phyloP scores from a whole-genome alignment of 164 flowering plant genomes.

The Taxillus chinensis region DNA sequence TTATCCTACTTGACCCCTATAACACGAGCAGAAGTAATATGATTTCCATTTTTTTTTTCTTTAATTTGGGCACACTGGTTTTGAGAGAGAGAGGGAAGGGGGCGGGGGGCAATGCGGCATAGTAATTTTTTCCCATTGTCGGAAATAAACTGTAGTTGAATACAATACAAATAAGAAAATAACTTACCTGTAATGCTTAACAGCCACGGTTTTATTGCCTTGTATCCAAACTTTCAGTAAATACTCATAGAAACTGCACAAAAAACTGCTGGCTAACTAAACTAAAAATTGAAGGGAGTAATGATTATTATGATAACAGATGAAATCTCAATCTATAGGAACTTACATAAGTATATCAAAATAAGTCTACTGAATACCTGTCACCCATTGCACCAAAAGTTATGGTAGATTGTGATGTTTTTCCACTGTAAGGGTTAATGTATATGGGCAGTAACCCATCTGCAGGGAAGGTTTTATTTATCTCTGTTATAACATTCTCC shows the following conservation, averaged over 20 bases:
- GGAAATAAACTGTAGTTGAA: neutral
- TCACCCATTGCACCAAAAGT: slow-evolving; percentile 99
- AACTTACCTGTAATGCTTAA: slow-evolving; percentile 63
- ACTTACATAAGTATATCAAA: neutral
- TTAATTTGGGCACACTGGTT: too few species aligned
- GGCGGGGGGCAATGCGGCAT: too few species aligned
- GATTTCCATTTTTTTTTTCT: too few species aligned
- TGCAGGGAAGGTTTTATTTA: slow-evolving; percentile 63
- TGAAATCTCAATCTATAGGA: neutral
- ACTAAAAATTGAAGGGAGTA: neutral
- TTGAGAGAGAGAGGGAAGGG: too few species aligned
- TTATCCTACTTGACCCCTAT: too few species aligned
- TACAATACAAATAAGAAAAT: neutral
- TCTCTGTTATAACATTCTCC: slow-evolving; percentile 61
- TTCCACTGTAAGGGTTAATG: slow-evolving; percentile 63
- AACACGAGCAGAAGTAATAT: too few species aligned
- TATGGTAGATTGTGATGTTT: slow-evolving; percentile 52
- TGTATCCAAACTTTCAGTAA: slow-evolving; percentile 96
- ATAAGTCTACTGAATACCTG: slow-evolving; percentile 37
- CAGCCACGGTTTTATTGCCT: slow-evolving; percentile 82
- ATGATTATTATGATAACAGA: neutral
- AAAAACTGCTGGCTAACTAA: slow-evolving; percentile 11
- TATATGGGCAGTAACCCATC: slow-evolving; percentile 96
- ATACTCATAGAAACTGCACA: slow-evolving; percentile 92
- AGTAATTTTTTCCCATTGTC: neutral